Conservation (phyloP, 129 eudicot genomes). For the Lonicera japonica region DNA sequence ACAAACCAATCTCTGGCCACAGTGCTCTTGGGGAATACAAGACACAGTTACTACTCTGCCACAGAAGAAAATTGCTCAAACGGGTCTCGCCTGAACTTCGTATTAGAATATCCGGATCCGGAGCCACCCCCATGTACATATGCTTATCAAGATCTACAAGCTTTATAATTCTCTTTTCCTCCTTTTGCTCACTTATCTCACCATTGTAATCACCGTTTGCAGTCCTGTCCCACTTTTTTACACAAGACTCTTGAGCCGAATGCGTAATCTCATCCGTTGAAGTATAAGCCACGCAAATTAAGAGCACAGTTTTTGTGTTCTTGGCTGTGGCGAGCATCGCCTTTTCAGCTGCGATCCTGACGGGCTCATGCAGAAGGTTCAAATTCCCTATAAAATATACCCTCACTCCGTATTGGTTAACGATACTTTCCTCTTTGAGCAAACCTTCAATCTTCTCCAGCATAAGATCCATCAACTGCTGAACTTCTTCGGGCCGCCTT, state of each 20-base stretch:
- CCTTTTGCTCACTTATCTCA: conserved; percentile 5
- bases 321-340: conserved; percentile 46
- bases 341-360: conserved; percentile 50
- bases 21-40: conserved; percentile 44
- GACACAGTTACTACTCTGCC: conserved; percentile 44
- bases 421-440: conserved; percentile 37
- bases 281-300: conserved; percentile 56
- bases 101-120: conserved; percentile 56
- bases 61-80: conserved; percentile 56
- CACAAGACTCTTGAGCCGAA: conserved; percentile 41
- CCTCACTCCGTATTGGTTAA: conserved; percentile 46
- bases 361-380: conserved; percentile 37
- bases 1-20: conserved; percentile 67
- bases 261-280: conserved; percentile 59
- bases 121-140: conserved; percentile 59
- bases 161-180: conserved; percentile 9
- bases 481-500: conserved; percentile 53
- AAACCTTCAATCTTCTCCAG: conserved; percentile 62
- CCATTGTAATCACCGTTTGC: conserved; percentile 6
- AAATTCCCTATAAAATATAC: conserved; percentile 53
- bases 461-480: conserved; percentile 60
- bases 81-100: conserved; percentile 67
- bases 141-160: conserved; percentile 42
- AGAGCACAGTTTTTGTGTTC: conserved; percentile 30
- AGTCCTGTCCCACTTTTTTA: conserved; percentile 29